Conservation (phyloP, 1,139 yeast species). For the Yamadazyma siamensis region DNA sequence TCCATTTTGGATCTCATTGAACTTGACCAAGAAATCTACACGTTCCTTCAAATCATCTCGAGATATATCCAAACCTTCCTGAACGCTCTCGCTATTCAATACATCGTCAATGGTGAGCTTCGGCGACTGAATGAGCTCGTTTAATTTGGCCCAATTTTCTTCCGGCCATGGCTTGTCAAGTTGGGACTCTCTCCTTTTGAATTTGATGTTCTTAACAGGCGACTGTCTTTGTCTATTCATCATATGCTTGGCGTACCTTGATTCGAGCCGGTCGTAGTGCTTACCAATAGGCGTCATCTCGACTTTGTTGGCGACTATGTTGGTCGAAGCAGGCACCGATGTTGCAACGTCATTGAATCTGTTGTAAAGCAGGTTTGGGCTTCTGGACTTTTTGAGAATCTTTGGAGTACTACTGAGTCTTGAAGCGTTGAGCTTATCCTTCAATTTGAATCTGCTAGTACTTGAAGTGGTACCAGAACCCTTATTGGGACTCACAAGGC, state of each 20-base stretch:
- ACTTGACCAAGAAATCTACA: constrained; percentile 20
- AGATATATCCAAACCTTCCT: constrained; percentile 16
- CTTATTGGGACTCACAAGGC: constrained; percentile 3
- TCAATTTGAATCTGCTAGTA: too few relatives aligned
- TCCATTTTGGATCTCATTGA: constrained; percentile 8
- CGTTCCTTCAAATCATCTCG: constrained; percentile 21
- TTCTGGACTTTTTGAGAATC: background rate
- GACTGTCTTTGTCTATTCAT: constrained; percentile 7
- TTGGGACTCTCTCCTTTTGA: constrained; percentile 4
- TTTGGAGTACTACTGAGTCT: background rate
- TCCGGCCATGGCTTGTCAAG: constrained; percentile 18
- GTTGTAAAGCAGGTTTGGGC: constrained; percentile 1
- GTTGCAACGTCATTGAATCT: background rate
- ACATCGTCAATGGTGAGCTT: constrained; percentile 18
- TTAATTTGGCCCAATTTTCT: constrained; percentile 23
- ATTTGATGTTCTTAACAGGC: constrained; percentile 4
- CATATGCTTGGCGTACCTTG: constrained; percentile 15
- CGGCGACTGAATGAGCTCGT: constrained; percentile 18
- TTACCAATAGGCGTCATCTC: constrained; percentile 15
- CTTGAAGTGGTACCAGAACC: background rate
- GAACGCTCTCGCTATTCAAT: constrained; percentile 20
- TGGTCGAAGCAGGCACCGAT: too few relatives aligned
- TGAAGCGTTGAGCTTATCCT: too few relatives aligned
- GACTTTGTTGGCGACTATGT: background rate
- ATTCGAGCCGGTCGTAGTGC: constrained; percentile 16